Base-by-base conservation (phyloP, 345 rosid genomes). In the Eucalyptus virginea region DNA sequence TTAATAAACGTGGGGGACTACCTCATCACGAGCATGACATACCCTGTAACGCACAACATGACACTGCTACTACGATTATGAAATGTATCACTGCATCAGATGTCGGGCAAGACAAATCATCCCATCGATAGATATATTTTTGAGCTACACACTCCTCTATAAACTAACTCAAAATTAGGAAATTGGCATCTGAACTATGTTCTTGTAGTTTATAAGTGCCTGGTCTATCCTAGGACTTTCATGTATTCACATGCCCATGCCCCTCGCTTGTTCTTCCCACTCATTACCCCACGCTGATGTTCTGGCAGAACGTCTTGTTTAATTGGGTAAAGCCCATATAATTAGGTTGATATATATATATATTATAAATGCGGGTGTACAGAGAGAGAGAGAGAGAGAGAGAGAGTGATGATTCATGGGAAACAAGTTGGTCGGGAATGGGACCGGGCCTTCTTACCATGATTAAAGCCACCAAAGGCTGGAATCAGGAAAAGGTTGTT, bases 381-480 rank as follows among this genome's bases (percentile, higher is more conserved):
- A 86, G 62, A 49, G 67, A 62, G 67, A 26, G n/a, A 60, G 69
- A 28, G 30, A 62, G 72, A 30, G 72, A 7, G 72, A 30, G 32
- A 62, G 72, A 7, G 67, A 11, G n/a, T 49, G 86, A 88, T 83
- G 88, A 88, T 86, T 89, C 81, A 16, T 67, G 90, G 72, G 92
- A 90, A 81, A 90, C 89, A 87, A 42, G 51, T 21, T 30, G 58
- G 40, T 37, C 87, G 88, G 88, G 50, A 28, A 90, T 90, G 93
- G 93, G 92, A 14, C 91, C 91, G 92, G 85, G 88, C 54, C 87
- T 72, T 44, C 87, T 72, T 44, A 52, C 45, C 86, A 92, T 93
- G 91, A 94, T 94, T 94, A 90, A 93, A 93, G 91, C 87, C 90
- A 91, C 90, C 49, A 15, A 86, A 32, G 72, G 86, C 89, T 67